These are phyloP conservation scores for Yarrowia keelungensis DNA, from an alignment of 805 yeast species.

Conservation along the genomic window DNA sequence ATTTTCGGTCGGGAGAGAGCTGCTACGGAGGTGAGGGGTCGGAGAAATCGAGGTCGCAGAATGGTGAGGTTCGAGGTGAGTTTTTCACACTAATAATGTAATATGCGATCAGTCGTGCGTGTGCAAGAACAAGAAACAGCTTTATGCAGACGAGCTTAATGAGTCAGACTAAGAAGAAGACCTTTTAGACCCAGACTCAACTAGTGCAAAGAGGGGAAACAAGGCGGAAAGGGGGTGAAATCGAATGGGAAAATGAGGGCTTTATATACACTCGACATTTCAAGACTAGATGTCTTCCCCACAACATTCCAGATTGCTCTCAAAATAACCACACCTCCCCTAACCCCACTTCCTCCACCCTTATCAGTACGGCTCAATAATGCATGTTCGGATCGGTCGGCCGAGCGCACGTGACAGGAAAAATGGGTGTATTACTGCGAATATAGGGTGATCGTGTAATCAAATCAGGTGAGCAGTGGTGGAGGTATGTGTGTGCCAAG, in stretches of 20 bases:
- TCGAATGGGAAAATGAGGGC: no score
- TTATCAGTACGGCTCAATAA: constrained; percentile 25
- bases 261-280: neutral
- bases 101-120: neutral
- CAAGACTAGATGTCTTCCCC: no score
- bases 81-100: no score
- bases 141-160: constrained; percentile 9
- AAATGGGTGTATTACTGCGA: neutral
- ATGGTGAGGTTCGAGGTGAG: no score
- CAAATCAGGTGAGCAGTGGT: neutral
- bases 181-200: no score
- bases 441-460: neutral
- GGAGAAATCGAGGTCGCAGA: neutral
- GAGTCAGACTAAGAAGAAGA: constrained; percentile 6
- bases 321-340: neutral
- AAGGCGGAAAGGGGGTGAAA: neutral
- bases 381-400: constrained; percentile 8
- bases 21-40: neutral
- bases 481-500: no score
- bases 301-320: neutral
- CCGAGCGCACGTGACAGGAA: constrained; percentile 3
- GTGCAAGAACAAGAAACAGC: no score
- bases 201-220: neutral
- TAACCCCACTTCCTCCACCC: constrained; percentile 1
- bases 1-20: constrained; percentile 51